phyloP scores from a whole-genome alignment of 345 rosid species.

The Camelina sativa region DNA sequence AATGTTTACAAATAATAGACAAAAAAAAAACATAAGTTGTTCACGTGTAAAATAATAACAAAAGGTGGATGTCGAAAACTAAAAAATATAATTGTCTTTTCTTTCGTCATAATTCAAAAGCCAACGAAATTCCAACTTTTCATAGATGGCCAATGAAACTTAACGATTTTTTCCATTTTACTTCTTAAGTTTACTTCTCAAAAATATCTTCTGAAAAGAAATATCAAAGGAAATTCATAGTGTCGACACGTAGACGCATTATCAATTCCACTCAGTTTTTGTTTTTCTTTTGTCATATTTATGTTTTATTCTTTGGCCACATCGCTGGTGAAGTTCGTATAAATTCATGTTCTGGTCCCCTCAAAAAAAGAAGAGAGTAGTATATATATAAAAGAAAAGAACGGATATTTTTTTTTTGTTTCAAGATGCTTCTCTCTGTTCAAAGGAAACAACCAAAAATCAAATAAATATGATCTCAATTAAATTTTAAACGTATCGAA shows the following conservation, averaged over 20 bases:
- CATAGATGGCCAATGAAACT: conserved; percentile 22
- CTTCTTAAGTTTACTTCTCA: neutral
- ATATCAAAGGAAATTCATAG: neutral
- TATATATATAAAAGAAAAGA: neutral
- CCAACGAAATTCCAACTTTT: conserved; percentile 25
- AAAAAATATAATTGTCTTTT: conserved; percentile 34
- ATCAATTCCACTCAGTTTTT: conserved; percentile 37
- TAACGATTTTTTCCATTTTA: conserved; percentile 24
- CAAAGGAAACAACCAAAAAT: conserved; percentile 31
- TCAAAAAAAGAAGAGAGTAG: neutral
- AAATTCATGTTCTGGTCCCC: conserved; percentile 43
- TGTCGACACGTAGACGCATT: conserved; percentile 41
- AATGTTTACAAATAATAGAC: neutral
- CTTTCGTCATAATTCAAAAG: conserved; percentile 38
- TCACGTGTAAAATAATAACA: conserved; percentile 36
- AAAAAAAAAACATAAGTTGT: conserved; percentile 5
- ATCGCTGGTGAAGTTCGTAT: conserved; percentile 33
- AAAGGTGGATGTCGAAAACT: conserved; percentile 26
- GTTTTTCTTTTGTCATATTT: conserved; percentile 23
- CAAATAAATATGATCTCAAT: conserved; percentile 32
- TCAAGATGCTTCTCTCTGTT: conserved; percentile 34
- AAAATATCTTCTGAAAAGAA: neutral
- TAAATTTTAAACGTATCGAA: conserved; percentile 31
- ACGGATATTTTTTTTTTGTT: conserved; percentile 9
- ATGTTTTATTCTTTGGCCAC: conserved; percentile 41